Evolutionary conservation across 2,329 filamentous ascomycete species (phyloP).

Genomic region (Aspergillus felis): DNA sequence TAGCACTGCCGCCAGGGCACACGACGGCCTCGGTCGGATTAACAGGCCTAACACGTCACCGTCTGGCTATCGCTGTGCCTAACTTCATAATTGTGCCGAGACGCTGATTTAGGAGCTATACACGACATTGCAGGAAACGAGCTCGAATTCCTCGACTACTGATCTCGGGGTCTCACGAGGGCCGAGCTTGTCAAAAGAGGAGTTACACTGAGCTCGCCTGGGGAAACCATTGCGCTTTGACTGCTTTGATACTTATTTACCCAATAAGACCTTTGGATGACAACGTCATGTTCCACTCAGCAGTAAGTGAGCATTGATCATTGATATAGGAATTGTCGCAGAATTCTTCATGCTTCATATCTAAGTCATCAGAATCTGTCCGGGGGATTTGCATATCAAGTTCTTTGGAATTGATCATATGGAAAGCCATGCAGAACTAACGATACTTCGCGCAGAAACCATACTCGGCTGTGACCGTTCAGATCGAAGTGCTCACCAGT

Average conservation of each 20-base stretch:
- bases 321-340: background rate
- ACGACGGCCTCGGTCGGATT: conserved; percentile 1
- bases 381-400: background rate
- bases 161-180: background rate
- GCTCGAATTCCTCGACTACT: background rate
- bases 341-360: background rate
- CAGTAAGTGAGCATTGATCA: conserved; percentile 20
- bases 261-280: background rate
- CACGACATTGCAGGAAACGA: background rate
- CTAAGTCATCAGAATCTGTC: background rate
- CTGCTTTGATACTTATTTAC: background rate
- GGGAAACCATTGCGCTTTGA: background rate
- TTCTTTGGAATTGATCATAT: background rate
- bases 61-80: background rate
- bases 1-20: conserved; percentile 1
- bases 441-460: conserved; percentile 58
- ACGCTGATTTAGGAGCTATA: background rate
- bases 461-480: conserved; percentile 89
- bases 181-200: background rate
- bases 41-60: conserved; percentile 15
- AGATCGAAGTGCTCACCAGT: conserved; percentile 83
- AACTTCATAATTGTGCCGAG: background rate
- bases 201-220: background rate
- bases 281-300: conserved; percentile 33
- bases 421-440: background rate